A percentile compares a stretch with the other conserved stretches of the same genome.
Conservation (phyloP, 441 rosid genomes). For the Biscutella laevigata region DNA sequence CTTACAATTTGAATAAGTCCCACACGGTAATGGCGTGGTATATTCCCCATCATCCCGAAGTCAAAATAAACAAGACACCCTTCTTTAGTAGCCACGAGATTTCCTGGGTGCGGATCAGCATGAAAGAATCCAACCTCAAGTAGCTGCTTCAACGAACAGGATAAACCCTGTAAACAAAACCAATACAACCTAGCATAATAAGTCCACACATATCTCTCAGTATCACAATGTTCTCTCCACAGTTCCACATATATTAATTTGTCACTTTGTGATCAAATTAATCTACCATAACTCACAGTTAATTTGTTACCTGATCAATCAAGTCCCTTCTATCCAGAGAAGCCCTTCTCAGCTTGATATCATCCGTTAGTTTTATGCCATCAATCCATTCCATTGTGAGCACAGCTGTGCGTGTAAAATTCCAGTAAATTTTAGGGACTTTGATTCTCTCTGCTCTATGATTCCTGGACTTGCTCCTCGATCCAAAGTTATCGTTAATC, state of each 20-base stretch:
- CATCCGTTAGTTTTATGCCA: slow-evolving; percentile 93
- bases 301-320: slow-evolving; percentile 68
- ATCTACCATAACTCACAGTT: neutral
- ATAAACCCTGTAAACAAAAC: slow-evolving; percentile 54
- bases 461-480: slow-evolving; percentile 23
- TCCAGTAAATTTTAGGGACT: slow-evolving; percentile 97
- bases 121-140: slow-evolving; percentile 98
- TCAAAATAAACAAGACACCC: slow-evolving; percentile 92
- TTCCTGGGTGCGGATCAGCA: slow-evolving; percentile 99
- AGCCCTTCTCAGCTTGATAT: slow-evolving; percentile 48
- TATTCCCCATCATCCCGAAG: slow-evolving; percentile 99
- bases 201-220: neutral
- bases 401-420: slow-evolving; percentile 62
- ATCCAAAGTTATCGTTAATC: slow-evolving; percentile 27
- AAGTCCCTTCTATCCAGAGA: slow-evolving; percentile 61
- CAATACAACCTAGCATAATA: slow-evolving; percentile 10
- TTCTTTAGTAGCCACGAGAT: slow-evolving; percentile 68
- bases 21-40: slow-evolving; percentile 92
- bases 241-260: neutral
- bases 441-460: slow-evolving; percentile 45
- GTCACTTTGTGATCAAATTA: neutral
- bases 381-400: slow-evolving; percentile 99
- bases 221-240: slow-evolving; percentile 1
- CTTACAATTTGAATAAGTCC: slow-evolving; percentile 95
- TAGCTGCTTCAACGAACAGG: slow-evolving; percentile 89